A percentile compares a stretch with the other conserved stretches of the same genome.
phyloP scores from a whole-genome alignment of 805 yeast species.

The Suhomyces sp. region DNA sequence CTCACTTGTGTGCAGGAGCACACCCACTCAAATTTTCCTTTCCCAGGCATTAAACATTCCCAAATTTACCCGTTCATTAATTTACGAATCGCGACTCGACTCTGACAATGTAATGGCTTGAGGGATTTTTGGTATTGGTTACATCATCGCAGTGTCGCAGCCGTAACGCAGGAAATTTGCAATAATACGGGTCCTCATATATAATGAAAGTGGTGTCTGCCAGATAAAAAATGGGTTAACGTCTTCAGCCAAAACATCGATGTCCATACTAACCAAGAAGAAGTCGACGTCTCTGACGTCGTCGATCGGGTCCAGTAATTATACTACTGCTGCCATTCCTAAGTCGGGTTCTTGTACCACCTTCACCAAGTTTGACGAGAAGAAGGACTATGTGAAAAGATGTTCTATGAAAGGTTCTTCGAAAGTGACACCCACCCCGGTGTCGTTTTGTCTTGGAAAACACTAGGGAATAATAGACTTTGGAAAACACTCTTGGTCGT shows the following conservation, averaged over 20 bases:
- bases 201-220: too few relatives aligned
- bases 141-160: conserved; percentile 7
- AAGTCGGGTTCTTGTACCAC: conserved; percentile 9
- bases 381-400: conserved; percentile 44
- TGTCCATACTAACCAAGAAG: conserved; percentile 9
- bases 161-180: conserved; percentile 1
- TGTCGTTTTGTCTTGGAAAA: conserved; percentile 42
- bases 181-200: too few relatives aligned
- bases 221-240: too few relatives aligned
- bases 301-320: conserved; percentile 2
- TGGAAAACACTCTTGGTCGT: too few relatives aligned
- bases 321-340: conserved; percentile 5
- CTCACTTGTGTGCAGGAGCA: too few relatives aligned
- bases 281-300: conserved; percentile 7
- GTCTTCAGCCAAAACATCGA: too few relatives aligned
- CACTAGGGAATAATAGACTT: conserved; percentile 12
- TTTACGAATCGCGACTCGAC: too few relatives aligned
- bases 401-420: conserved; percentile 30
- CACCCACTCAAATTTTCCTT: too few relatives aligned
- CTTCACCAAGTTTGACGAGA: conserved; percentile 40
- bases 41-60: too few relatives aligned
- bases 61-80: too few relatives aligned
- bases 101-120: conserved; percentile 5
- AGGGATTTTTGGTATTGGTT: conserved; percentile 10
- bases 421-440: conserved; percentile 21